Conservation (phyloP, 495 filamentous ascomycete genomes). For the Penicilliopsis zonata region DNA sequence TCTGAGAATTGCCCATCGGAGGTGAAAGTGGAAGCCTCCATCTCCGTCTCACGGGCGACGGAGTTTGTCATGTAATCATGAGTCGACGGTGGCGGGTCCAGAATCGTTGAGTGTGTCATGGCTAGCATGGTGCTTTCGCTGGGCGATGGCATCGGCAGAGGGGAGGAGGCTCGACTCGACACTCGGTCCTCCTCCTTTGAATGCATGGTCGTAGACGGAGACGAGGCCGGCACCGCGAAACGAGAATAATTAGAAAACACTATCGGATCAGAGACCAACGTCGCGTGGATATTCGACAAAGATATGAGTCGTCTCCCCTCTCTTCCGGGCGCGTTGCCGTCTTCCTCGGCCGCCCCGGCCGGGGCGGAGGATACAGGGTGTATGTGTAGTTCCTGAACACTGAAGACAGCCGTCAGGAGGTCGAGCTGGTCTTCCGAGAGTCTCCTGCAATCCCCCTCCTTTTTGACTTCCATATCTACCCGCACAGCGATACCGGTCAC, state of each 20-base stretch:
- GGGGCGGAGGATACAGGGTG: conserved; percentile 43
- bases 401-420: conserved; percentile 50
- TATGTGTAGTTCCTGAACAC: conserved; percentile 52
- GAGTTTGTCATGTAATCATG: neutral
- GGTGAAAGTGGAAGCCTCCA: conserved; percentile 24
- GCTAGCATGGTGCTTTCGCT: conserved; percentile 16
- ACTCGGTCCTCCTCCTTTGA: conserved; percentile 21
- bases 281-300: conserved; percentile 48
- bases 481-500: conserved; percentile 57
- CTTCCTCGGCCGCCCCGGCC: conserved; percentile 1
- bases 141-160: conserved; percentile 15
- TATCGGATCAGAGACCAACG: conserved; percentile 59
- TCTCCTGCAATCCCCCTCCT: conserved; percentile 27
- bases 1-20: conserved; percentile 35
- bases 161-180: conserved; percentile 20
- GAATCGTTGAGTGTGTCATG: conserved; percentile 32
- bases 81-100: conserved; percentile 14
- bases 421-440: conserved; percentile 30
- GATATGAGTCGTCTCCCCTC: conserved; percentile 55
- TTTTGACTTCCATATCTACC: conserved; percentile 42
- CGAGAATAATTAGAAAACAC: conserved; percentile 56
- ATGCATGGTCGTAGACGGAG: conserved; percentile 43
- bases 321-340: conserved; percentile 15
- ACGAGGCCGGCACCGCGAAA: conserved; percentile 48
- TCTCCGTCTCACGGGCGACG: conserved; percentile 1